phyloP scores from a whole-genome alignment of 352 stramenopile genomes.

The Phytopythium oedochilum region DNA sequence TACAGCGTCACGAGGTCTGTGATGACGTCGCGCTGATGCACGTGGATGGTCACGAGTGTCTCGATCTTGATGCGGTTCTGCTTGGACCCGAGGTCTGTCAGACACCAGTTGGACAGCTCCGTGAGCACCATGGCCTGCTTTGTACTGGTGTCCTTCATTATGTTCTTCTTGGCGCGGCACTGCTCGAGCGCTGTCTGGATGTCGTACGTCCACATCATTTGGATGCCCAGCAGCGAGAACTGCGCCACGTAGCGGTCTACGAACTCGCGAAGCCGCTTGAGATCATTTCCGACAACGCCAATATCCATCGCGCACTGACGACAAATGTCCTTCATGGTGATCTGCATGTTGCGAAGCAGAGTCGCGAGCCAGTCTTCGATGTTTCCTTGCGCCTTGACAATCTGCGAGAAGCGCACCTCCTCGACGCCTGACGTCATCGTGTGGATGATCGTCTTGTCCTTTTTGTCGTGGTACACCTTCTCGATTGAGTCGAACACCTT shows the following conservation, averaged over 20 bases:
- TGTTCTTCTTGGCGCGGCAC: conserved; percentile 95
- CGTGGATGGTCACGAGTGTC: conserved; percentile 97
- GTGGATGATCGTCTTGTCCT: conserved; percentile 96
- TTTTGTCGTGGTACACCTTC: conserved; percentile 97
- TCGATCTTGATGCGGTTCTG: conserved; percentile 98
- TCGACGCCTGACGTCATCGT: conserved; percentile 94
- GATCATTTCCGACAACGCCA: conserved; percentile 85
- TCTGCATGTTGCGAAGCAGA: conserved; percentile 93
- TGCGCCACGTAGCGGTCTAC: conserved; percentile 95
- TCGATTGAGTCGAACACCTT: conserved; percentile 99
- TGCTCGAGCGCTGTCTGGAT: conserved; percentile 94
- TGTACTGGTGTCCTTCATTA: conserved; percentile 96
- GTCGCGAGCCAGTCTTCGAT: conserved; percentile 98
- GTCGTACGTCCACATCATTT: conserved; percentile 97
- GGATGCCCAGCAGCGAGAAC: conserved; percentile 94
- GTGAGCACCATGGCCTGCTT: conserved; percentile 92
- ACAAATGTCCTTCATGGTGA: conserved; percentile 98
- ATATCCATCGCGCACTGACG: conserved; percentile 93
- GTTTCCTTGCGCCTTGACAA: conserved; percentile 96
- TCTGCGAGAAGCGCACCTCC: conserved; percentile 92
- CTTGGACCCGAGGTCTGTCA: conserved; percentile 95
- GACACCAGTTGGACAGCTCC: conserved; percentile 95
- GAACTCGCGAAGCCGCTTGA: conserved; percentile 92
- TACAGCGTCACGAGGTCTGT: conserved; percentile 92
- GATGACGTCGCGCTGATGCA: conserved; percentile 98